phyloP scores from a whole-genome alignment of 441 rosid species.

The Gossypium gossypioides region DNA sequence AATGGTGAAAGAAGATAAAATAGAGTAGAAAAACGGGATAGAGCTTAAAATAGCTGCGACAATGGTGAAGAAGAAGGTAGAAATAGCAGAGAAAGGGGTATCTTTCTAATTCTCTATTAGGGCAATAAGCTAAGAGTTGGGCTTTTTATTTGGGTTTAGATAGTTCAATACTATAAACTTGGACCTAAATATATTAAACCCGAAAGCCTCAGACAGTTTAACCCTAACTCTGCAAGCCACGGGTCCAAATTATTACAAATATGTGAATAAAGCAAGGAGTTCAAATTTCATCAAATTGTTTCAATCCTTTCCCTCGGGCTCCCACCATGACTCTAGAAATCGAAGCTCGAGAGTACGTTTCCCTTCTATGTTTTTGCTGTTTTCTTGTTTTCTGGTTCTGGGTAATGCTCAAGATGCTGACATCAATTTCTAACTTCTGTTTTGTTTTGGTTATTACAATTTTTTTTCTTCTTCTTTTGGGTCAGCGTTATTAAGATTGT shows the following conservation, averaged over 20 bases:
- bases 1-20: background rate
- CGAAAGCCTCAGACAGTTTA: background rate
- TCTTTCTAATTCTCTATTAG: background rate
- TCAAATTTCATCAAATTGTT: background rate
- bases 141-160: background rate
- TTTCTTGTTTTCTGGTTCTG: background rate
- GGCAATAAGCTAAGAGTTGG: background rate
- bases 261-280: background rate
- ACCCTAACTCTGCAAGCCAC: background rate
- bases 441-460: background rate
- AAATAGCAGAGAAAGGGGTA: background rate
- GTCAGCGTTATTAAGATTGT: conserved; percentile 85
- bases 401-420: background rate
- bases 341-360: conserved; percentile 85
- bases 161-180: background rate
- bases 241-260: background rate
- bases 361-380: background rate
- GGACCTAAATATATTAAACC: background rate
- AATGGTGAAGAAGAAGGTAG: background rate
- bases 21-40: background rate
- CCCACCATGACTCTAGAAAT: conserved; percentile 70
- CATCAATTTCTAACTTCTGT: background rate
- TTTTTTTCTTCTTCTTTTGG: background rate
- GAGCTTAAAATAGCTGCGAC: background rate
- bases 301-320: background rate